Base-by-base conservation (phyloP, 2,329 filamentous ascomycete species). In the Cercospora janseana region DNA sequence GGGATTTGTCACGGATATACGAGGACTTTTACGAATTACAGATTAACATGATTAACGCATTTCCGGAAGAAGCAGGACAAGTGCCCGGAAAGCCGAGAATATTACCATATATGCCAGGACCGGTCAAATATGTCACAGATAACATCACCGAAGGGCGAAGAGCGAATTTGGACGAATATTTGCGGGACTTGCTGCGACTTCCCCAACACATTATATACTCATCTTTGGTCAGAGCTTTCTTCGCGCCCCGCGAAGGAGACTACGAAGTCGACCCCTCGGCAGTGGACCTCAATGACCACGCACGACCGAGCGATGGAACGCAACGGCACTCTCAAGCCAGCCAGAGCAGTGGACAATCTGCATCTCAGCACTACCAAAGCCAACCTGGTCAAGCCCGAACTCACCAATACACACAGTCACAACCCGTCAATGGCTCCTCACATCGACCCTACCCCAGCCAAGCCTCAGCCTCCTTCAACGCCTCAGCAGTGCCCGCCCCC, bases 1-100 rank as follows among this genome's bases (percentile, higher is more conserved):
- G 91, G 90, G 91, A 96, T 67, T 75, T 98, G 42, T 92, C 89
- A 29, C 83, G 93, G 56, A 93, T 95, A 66, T 98, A 98, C 66
- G 90, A 97, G 69, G 93, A 97, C 72, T 98, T 98, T 67, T 98
- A 97, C 72, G 93, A 97, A 69, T 92, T 97, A 69, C 93, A 98
- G 69, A 97, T 97, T 65, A 88, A 90, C 24, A 82, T 98, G 6
- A 81, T 98, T 41, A 92, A 90, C 35, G 88, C 81, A 37, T 97
- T 96, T 65, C 92, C 93, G 16, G 83, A 87, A 27, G 93, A 97
- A 70, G 92, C 93, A 28, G 93, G 93, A 46, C 93, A 94, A 64
- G 87, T 85, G 13, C 85, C 86, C 35, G 74, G 71, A 9, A 79
- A 79, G 42, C 83, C 90, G 64, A 85, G 93, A 49, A 89, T 86